Base-by-base conservation (phyloP, 768 basidiomycete genomes). In the Austroboletus eburneus region DNA sequence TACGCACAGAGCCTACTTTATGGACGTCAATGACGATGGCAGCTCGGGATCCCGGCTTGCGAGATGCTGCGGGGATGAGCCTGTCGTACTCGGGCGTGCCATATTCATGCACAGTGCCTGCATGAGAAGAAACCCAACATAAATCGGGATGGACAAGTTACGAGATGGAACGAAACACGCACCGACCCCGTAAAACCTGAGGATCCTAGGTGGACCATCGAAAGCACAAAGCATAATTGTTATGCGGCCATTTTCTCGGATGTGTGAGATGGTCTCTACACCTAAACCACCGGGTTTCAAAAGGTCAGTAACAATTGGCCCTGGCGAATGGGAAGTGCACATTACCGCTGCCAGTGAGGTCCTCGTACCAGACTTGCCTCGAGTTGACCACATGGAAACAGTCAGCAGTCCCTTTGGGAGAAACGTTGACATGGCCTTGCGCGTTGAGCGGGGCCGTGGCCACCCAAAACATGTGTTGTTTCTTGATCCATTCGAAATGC, bases 381-480 rank as follows among this genome's bases (percentile, higher is more conserved):
- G 73, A 62, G 49, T 80, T 69, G 20, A 76, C 70, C 40, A 86
- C 59, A 51, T 81, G 81, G 58, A 88, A 84, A 8, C 77, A 78
- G 24, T 79, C 78, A 45, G 73, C 68, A n/a, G 79, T 70, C 21
- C 81, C 81, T 58, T 88, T 86, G 2, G 85, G 83, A 1, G 83
- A 85, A 2, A 87, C 52, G 48, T 87, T 87, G 47, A 88, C 65
- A 40, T 81, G 79, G 0, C 82, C 84, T 2, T 77, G 71, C 1
- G 57, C 59, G 9, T 65, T 68, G 9, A 85, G 74, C 12, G 85
- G 85, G 1, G 83, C 81, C 3, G 81, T 77, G 0, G 81, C 83
- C 5, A 87, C 83, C 77, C 81, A 87, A 61, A 87, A 87, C 48
- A 85, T 66, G 36, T 81, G 70, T 63, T 87, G 85, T 49, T 78